Conservation (phyloP, 495 filamentous ascomycete genomes). For the Hyaloscypha hepaticicola region DNA sequence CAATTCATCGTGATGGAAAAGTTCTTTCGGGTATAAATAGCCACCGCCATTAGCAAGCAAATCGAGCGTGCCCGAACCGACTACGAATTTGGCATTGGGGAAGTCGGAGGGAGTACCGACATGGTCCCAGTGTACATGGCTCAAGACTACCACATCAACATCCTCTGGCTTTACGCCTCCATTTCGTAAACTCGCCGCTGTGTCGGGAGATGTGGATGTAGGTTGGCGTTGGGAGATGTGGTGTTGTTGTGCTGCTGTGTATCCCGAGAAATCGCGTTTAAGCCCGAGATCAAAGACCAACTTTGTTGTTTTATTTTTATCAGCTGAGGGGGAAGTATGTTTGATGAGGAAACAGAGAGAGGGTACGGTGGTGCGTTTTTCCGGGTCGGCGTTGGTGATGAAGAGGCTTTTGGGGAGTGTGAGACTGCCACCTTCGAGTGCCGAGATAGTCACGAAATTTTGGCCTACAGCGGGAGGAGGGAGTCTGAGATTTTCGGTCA, state of each 20-base stretch:
- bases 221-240: slow-evolving; percentile 44
- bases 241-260: slow-evolving; percentile 38
- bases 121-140: slow-evolving; percentile 56
- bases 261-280: slow-evolving; percentile 39
- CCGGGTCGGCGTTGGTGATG: slow-evolving; percentile 36
- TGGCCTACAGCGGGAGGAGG: background rate
- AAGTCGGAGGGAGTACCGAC: slow-evolving; percentile 49
- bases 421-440: slow-evolving; percentile 13
- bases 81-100: slow-evolving; percentile 41
- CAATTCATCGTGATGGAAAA: slow-evolving; percentile 3
- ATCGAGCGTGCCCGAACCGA: slow-evolving; percentile 46
- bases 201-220: slow-evolving; percentile 38
- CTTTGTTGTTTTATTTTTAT: background rate
- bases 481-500: background rate
- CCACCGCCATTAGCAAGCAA: slow-evolving; percentile 35
- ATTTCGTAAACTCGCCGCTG: slow-evolving; percentile 35
- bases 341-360: slow-evolving; percentile 42
- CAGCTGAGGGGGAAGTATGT: slow-evolving; percentile 2
- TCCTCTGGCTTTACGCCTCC: slow-evolving; percentile 33
- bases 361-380: slow-evolving; percentile 34
- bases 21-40: background rate
- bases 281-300: slow-evolving; percentile 53
- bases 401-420: slow-evolving; percentile 41
- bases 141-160: slow-evolving; percentile 46
- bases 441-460: slow-evolving; percentile 4